Evolutionary conservation across 768 basidiomycete genomes (phyloP).

Genomic region (Boletus reticuloceps): DNA sequence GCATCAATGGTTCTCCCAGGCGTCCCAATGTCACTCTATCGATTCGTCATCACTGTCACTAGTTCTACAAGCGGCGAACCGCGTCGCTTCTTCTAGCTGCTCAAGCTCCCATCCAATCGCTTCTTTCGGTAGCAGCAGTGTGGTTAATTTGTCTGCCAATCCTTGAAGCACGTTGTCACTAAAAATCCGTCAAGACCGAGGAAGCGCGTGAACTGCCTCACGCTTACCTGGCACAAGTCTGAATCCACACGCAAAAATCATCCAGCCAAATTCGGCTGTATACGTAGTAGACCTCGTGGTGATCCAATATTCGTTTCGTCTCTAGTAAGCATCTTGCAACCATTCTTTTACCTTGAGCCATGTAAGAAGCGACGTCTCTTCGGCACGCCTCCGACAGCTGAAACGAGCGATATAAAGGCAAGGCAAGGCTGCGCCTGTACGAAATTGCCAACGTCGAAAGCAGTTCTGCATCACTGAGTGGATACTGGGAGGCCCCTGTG

Average conservation of each 20-base stretch:
- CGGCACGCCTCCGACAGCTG: slow-evolving; percentile 67
- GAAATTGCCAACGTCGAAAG: slow-evolving; percentile 51
- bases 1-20: slow-evolving; percentile 8
- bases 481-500: neutral
- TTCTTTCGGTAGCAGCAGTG: slow-evolving; percentile 47
- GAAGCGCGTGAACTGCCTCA: neutral
- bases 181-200: slow-evolving; percentile 6
- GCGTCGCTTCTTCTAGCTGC: slow-evolving; percentile 58
- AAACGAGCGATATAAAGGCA: slow-evolving; percentile 81
- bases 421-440: slow-evolving; percentile 72
- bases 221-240: slow-evolving; percentile 65
- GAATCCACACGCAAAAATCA: slow-evolving; percentile 82
- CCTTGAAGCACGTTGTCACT: slow-evolving; percentile 58
- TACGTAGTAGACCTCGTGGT: slow-evolving; percentile 85
- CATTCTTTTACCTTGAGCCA: slow-evolving; percentile 59
- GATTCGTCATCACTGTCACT: slow-evolving; percentile 75
- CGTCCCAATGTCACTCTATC: slow-evolving; percentile 23
- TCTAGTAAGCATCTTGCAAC: slow-evolving; percentile 67
- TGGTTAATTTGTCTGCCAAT: slow-evolving; percentile 44
- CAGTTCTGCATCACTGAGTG: slow-evolving; percentile 47
- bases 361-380: slow-evolving; percentile 55
- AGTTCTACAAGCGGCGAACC: slow-evolving; percentile 33
- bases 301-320: slow-evolving; percentile 71
- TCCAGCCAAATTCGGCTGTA: slow-evolving; percentile 87
- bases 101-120: slow-evolving; percentile 71